Conservation (phyloP, 192 early-diverging fungal genomes). For the Phlyctochytrium arcticum region DNA sequence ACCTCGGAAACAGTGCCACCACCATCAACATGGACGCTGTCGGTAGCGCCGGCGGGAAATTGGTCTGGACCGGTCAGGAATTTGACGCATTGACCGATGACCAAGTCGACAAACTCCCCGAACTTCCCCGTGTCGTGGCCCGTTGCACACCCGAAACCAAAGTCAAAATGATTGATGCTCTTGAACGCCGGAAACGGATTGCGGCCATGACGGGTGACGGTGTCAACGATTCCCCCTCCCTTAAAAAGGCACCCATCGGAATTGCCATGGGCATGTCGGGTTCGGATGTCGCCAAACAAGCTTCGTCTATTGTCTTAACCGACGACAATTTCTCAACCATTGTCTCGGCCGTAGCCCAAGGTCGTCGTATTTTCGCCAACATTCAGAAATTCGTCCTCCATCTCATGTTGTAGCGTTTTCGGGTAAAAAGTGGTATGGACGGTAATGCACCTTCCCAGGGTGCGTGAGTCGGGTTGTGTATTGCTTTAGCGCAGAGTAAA, state of each 20-base stretch:
- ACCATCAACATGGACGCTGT: not conserved
- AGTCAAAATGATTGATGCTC: constrained; percentile 33
- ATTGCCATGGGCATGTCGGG: constrained; percentile 91
- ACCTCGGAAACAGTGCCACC: not conserved
- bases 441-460: too few species aligned
- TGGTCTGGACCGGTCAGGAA: constrained; percentile 20
- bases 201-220: constrained; percentile 92
- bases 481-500: too few species aligned
- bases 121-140: constrained; percentile 39
- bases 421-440: too few species aligned
- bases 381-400: constrained; percentile 25
- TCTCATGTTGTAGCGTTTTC: too few species aligned
- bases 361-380: constrained; percentile 80
- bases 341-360: constrained; percentile 73
- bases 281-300: constrained; percentile 94
- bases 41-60: not conserved
- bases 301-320: constrained; percentile 89
- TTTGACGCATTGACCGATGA: constrained; percentile 29
- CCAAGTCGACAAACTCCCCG: constrained; percentile 32
- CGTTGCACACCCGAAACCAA: constrained; percentile 45
- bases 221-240: constrained; percentile 78
- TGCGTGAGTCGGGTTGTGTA: too few species aligned
- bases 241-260: constrained; percentile 82
- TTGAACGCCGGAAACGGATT: constrained; percentile 30
- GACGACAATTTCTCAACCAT: constrained; percentile 94